Conservation (phyloP, 805 yeast species). For the Jamesozyma spencerorum region DNA sequence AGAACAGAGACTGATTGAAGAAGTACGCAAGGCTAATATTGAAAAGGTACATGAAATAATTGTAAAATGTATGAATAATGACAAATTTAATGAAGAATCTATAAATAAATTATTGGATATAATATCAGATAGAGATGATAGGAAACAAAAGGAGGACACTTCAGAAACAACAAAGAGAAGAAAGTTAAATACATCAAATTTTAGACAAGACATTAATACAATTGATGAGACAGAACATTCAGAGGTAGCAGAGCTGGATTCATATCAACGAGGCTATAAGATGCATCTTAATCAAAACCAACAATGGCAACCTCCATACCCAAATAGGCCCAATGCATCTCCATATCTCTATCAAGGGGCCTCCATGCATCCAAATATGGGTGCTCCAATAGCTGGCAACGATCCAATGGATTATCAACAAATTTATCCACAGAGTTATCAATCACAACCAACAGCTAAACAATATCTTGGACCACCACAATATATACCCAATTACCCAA, state of each 20-base stretch:
- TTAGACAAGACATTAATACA: constrained; percentile 11
- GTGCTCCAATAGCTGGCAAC: not conserved
- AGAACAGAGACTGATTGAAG: constrained; percentile 15
- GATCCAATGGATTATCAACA: not conserved
- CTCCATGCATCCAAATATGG: not conserved
- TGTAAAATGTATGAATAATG: constrained; percentile 13
- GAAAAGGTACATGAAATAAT: constrained; percentile 12
- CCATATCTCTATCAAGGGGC: constrained; percentile 4
- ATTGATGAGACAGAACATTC: constrained; percentile 5
- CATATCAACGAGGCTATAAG: not conserved
- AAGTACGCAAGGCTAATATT: constrained; percentile 14
- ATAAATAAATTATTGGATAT: constrained; percentile 12
- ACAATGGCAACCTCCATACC: constrained; percentile 2
- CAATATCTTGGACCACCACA: constrained; percentile 4
- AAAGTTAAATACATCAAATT: constrained; percentile 6
- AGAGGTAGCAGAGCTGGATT: not conserved
- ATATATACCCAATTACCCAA: not conserved
- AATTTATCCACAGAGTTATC: not conserved
- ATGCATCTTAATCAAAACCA: constrained; percentile 1
- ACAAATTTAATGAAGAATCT: constrained; percentile 11
- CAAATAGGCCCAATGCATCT: not conserved
- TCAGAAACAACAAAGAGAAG: constrained; percentile 7
- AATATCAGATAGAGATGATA: not conserved
- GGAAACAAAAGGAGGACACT: constrained; percentile 3
- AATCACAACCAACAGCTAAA: not conserved